A percentile compares a stretch with the other conserved stretches of the same genome.
These are phyloP conservation scores for Geotrichum fermentans DNA, from an alignment of 1,139 yeast species.

Conservation along the genomic window DNA sequence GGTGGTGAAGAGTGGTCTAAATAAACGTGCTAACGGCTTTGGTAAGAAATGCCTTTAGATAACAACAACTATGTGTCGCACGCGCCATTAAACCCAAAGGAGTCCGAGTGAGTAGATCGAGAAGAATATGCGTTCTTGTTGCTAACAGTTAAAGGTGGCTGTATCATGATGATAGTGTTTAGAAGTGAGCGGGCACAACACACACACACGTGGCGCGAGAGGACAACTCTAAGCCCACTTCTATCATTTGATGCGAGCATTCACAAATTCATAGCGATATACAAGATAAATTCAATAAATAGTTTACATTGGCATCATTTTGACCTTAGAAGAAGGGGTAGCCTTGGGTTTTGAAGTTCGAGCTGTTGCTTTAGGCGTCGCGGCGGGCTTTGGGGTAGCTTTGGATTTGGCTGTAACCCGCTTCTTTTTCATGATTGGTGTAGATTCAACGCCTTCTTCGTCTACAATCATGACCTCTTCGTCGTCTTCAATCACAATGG, in stretches of 20 bases:
- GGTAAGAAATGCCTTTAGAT: constrained; percentile 47
- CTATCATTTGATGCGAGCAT: too few relatives aligned
- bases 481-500: background rate
- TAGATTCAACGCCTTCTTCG: background rate
- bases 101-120: constrained; percentile 36
- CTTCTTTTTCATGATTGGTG: background rate
- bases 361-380: background rate
- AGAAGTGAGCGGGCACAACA: constrained; percentile 17
- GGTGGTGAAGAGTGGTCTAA: too few relatives aligned
- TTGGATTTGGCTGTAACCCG: too few relatives aligned
- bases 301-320: constrained; percentile 14
- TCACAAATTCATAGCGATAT: too few relatives aligned
- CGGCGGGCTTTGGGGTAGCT: too few relatives aligned
- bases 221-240: too few relatives aligned
- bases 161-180: constrained; percentile 48
- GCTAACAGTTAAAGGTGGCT: constrained; percentile 28
- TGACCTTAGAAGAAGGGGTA: background rate
- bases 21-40: background rate
- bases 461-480: background rate
- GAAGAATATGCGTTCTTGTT: background rate
- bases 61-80: constrained; percentile 45
- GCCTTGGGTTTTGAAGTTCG: background rate
- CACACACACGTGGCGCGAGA: too few relatives aligned
- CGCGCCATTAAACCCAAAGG: constrained; percentile 58
- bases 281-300: background rate